Evolutionary conservation across 192 early-diverging fungal species (phyloP), one percentile per base, ranked within the genome.

Genomic region (Cladochytrium replicatum): DNA sequence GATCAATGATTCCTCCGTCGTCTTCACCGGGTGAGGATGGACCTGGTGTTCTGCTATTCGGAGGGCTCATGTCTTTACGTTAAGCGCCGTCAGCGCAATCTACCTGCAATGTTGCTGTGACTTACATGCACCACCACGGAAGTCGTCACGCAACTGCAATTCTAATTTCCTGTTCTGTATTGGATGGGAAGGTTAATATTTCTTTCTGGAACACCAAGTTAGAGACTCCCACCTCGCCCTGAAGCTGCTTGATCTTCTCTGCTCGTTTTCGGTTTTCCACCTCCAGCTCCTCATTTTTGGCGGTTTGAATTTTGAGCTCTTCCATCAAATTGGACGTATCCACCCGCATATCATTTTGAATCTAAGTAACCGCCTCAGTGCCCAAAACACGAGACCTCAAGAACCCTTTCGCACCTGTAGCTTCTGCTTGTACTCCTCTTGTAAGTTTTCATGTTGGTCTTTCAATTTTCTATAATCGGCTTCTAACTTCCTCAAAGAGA

Each of bases 351-450:
- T 80, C 80, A 29, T 72, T 72, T 2, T 82, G 76, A 46, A 80
- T 81, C 77, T 86, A 57, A 4, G 21, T 17, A n/a, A 26, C 26
- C 19, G 8, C 11, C 46, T 21, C 29, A 46, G 24, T 19, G 37
- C 32, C 15, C 25, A 48, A n/a, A 27, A 32, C 30, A 76, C 30
- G n/a, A 30, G 17, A 46, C 27, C 4, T 42, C 46, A 22, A 23
- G 22, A 21, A 43, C 46, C 21, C 45, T 24, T 26, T 47, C 19
- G 54, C 49, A 84, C 82, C 60, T 84, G 81, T 41, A 84, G 82
- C 56, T 84, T 82, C 21, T 76, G 75, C 39, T 69, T 67, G 61
- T 80, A 82, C 40, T 87, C 84, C 42, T 87, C 84, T 43, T 82
- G 72, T 43, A 86, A 60, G 30, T 71, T 72, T 32, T 72, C 74